These are phyloP conservation scores for Thelephora ganbajun DNA, from an alignment of 768 basidiomycete genomes.

Conservation along the genomic window DNA sequence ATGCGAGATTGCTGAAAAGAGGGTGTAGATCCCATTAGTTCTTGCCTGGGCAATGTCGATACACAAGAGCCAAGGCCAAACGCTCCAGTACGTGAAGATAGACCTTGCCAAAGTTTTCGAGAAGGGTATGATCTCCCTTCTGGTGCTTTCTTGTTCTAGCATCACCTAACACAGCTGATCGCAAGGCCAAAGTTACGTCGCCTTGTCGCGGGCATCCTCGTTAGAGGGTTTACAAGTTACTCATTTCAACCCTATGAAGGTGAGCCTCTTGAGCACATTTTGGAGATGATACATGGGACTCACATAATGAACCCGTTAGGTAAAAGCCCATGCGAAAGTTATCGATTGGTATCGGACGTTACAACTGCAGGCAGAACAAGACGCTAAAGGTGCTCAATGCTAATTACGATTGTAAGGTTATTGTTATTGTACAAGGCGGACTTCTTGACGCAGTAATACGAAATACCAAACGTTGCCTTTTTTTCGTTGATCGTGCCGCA, in stretches of 20 bases:
- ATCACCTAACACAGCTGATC: not conserved
- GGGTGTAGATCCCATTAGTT: slow-evolving; percentile 51
- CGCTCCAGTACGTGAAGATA: slow-evolving; percentile 49
- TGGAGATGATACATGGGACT: not conserved
- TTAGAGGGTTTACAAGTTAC: slow-evolving; percentile 78
- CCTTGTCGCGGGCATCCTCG: slow-evolving; percentile 77
- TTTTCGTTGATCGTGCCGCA: no score
- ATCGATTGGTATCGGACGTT: slow-evolving; percentile 59
- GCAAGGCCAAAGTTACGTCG: slow-evolving; percentile 81
- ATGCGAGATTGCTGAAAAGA: not conserved
- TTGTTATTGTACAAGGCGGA: no score
- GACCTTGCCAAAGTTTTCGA: slow-evolving; percentile 57
- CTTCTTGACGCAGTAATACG: no score
- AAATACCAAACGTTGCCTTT: no score
- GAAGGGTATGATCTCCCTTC: slow-evolving; percentile 24
- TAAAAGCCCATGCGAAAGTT: slow-evolving; percentile 61
- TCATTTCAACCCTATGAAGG: slow-evolving; percentile 65
- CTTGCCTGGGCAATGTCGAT: slow-evolving; percentile 70
- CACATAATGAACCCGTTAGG: slow-evolving; percentile 22
- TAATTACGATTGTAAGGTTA: no score
- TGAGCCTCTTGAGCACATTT: slow-evolving; percentile 15
- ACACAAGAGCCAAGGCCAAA: slow-evolving; percentile 70
- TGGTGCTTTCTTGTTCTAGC: not conserved
- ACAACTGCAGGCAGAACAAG: no score
- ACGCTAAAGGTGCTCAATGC: no score